These are phyloP conservation scores for Yamadazyma epiphylla DNA, from an alignment of 1,139 yeast genomes.

Conservation along the genomic window DNA sequence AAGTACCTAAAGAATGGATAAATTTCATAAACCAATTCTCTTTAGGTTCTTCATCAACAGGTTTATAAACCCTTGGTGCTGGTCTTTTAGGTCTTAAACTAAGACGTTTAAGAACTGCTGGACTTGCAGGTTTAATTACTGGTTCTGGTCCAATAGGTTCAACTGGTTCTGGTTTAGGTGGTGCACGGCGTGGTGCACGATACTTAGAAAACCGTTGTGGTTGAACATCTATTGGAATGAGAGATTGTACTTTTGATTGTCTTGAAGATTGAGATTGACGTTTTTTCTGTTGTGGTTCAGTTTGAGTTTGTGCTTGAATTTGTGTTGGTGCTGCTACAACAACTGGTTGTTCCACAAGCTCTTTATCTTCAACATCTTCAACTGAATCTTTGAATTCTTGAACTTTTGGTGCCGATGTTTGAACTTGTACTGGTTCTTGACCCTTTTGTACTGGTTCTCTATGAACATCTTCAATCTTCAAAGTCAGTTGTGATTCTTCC, in stretches of 20 bases:
- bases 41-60: slow-evolving; percentile 10
- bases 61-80: slow-evolving; percentile 41
- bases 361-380: background rate
- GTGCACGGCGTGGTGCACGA: slow-evolving; percentile 10
- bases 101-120: slow-evolving; percentile 23
- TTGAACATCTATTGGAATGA: no score
- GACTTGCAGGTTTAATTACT: slow-evolving; percentile 3
- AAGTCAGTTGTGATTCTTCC: background rate
- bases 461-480: background rate
- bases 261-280: no score
- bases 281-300: no score
- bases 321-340: background rate
- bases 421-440: background rate
- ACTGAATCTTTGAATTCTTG: background rate
- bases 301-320: background rate
- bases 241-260: slow-evolving; percentile 1
- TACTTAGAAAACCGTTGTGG: no score
- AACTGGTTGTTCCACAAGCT: background rate
- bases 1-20: slow-evolving; percentile 22
- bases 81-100: slow-evolving; percentile 42
- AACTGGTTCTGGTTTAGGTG: slow-evolving; percentile 19
- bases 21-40: slow-evolving; percentile 40
- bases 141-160: no score
- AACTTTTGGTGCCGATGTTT: background rate
- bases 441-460: background rate